phyloP scores from a whole-genome alignment of 2,329 filamentous ascomycete species.

The Botrytis pseudocinerea region DNA sequence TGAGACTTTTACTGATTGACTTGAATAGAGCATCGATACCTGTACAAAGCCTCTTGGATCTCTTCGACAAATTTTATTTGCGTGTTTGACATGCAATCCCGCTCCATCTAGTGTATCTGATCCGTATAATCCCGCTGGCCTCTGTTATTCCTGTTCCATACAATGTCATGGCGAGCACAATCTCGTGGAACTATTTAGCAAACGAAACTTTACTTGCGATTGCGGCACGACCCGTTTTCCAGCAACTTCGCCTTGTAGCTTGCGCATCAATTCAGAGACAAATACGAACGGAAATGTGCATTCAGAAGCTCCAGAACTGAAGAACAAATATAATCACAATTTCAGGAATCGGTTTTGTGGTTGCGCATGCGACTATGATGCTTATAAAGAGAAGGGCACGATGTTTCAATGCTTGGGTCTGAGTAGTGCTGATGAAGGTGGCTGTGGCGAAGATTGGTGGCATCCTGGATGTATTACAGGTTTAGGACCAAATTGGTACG shows the following conservation, averaged over 20 bases:
- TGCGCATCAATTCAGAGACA: conserved; percentile 72
- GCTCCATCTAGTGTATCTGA: conserved; percentile 63
- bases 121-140: conserved; percentile 71
- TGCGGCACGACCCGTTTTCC: conserved; percentile 82
- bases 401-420: conserved; percentile 98
- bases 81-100: conserved; percentile 91
- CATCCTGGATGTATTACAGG: conserved; percentile 91
- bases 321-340: conserved; percentile 94
- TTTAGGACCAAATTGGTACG: conserved; percentile 70
- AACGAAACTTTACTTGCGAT: conserved; percentile 94
- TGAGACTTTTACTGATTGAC: conserved; percentile 22
- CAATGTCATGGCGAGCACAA: conserved; percentile 95
- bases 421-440: conserved; percentile 75
- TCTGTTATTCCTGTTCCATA: conserved; percentile 97
- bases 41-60: conserved; percentile 90
- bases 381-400: conserved; percentile 85
- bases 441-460: conserved; percentile 97
- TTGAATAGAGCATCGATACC: conserved; percentile 77
- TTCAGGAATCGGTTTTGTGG: conserved; percentile 91
- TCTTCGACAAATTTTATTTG: conserved; percentile 84
- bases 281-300: conserved; percentile 75
- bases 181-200: conserved; percentile 93
- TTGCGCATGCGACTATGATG: conserved; percentile 84
- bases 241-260: conserved; percentile 67
- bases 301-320: conserved; percentile 68